Percentiles rank a stretch among this genome's conserved stretches.
These are phyloP conservation scores for Hyparrhenia diplandra DNA, from an alignment of 176 grass and related monocot genomes.

Conservation along the genomic window DNA sequence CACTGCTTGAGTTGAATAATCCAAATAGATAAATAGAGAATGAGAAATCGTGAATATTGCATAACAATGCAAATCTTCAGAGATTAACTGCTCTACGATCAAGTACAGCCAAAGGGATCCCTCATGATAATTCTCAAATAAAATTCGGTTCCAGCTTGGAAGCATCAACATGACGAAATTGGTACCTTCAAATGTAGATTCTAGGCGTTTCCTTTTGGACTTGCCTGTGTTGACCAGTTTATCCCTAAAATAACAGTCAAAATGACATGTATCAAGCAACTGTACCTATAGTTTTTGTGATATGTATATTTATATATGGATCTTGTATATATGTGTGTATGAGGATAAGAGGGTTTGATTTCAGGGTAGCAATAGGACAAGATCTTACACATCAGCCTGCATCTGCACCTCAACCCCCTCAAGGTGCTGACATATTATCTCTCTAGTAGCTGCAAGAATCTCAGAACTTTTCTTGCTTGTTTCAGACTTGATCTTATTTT, in stretches of 20 bases:
- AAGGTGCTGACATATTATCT: constrained; percentile 61
- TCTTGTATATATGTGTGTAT: neutral
- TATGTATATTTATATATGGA: constrained; percentile 16
- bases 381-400: constrained; percentile 82
- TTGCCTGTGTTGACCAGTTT: constrained; percentile 66
- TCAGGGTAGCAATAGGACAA: constrained; percentile 25
- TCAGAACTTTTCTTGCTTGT: constrained; percentile 64
- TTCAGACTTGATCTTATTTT: constrained; percentile 71
- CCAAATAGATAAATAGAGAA: constrained; percentile 12
- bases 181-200: constrained; percentile 89
- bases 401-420: constrained; percentile 64
- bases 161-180: constrained; percentile 23
- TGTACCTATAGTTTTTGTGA: constrained; percentile 16
- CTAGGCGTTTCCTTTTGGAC: constrained; percentile 74
- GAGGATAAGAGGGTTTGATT: neutral
- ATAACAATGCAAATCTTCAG: constrained; percentile 2
- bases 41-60: neutral
- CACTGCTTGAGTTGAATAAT: constrained; percentile 21
- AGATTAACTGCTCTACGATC: neutral
- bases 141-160: neutral
- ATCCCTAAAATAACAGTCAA: constrained; percentile 51
- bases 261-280: constrained; percentile 11
- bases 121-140: constrained; percentile 17
- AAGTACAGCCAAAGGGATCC: neutral
- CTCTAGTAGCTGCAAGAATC: constrained; percentile 64